Evolutionary conservation across 2,329 filamentous ascomycete species (phyloP).

Genomic region (Daldinia sp.): DNA sequence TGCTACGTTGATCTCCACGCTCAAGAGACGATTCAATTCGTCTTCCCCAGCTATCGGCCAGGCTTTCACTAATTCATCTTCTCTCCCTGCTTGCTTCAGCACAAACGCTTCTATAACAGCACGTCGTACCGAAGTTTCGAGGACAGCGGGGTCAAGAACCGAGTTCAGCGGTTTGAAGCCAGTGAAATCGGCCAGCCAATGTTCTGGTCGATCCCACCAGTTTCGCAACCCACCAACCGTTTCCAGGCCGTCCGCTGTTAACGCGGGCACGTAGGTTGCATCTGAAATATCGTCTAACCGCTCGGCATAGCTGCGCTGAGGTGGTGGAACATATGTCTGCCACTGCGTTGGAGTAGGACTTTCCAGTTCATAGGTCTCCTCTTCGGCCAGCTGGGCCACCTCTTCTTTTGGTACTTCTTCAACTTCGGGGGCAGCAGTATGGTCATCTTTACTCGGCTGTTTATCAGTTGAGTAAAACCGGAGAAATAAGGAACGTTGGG

Average conservation of each 20-base stretch:
- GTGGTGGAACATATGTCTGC: slow-evolving; percentile 39
- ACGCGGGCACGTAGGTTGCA: slow-evolving; percentile 61
- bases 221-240: slow-evolving; percentile 60
- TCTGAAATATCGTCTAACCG: slow-evolving; percentile 51
- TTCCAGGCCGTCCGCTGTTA: slow-evolving; percentile 59
- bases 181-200: slow-evolving; percentile 63
- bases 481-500: slow-evolving; percentile 14
- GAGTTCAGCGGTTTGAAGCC: slow-evolving; percentile 58
- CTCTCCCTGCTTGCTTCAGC: slow-evolving; percentile 54
- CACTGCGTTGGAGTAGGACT: background rate
- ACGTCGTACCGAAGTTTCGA: slow-evolving; percentile 63
- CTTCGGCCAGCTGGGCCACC: slow-evolving; percentile 6
- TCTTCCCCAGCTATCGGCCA: slow-evolving; percentile 49
- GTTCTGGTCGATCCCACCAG: slow-evolving; percentile 68
- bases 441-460: slow-evolving; percentile 9
- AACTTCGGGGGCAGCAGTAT: slow-evolving; percentile 2
- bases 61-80: slow-evolving; percentile 40
- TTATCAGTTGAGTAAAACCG: slow-evolving; percentile 48
- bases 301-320: slow-evolving; percentile 48
- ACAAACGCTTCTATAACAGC: slow-evolving; percentile 66
- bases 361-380: slow-evolving; percentile 15
- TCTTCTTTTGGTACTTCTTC: slow-evolving; percentile 14
- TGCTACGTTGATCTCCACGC: slow-evolving; percentile 54
- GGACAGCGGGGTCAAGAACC: slow-evolving; percentile 57
- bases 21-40: slow-evolving; percentile 54